These are phyloP conservation scores for Cryptococcus jaspeensis DNA, from an alignment of 1,284 basidiomycete genomes.

Conservation along the genomic window DNA sequence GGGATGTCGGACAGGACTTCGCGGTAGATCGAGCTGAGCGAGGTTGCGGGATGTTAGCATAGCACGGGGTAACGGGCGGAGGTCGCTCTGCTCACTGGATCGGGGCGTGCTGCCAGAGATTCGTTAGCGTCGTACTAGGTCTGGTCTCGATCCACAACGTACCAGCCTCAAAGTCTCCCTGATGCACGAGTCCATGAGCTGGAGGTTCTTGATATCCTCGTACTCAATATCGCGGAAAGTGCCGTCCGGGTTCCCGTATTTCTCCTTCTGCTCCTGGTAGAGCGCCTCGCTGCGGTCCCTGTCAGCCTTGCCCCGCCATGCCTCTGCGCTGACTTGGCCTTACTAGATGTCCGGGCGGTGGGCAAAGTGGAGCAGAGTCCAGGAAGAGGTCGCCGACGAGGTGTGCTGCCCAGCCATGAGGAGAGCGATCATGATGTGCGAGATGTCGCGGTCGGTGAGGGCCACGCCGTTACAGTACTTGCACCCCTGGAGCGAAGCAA, in stretches of 20 bases:
- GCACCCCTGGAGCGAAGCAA: slow-evolving; percentile 80
- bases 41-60: too few species aligned
- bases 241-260: slow-evolving; percentile 78
- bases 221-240: slow-evolving; percentile 77
- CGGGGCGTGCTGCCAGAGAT: slow-evolving; percentile 67
- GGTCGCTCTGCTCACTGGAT: slow-evolving; percentile 70
- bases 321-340: slow-evolving; percentile 50
- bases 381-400: slow-evolving; percentile 86
- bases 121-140: not conserved
- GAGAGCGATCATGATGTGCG: slow-evolving; percentile 94
- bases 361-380: slow-evolving; percentile 92
- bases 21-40: slow-evolving; percentile 60
- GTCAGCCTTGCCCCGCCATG: not conserved
- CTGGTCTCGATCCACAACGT: too few species aligned
- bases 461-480: slow-evolving; percentile 79
- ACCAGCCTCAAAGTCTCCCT: slow-evolving; percentile 82
- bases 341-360: slow-evolving; percentile 71
- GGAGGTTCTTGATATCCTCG: slow-evolving; percentile 80
- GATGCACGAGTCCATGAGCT: slow-evolving; percentile 83
- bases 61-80: too few species aligned
- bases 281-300: slow-evolving; percentile 61
- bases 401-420: slow-evolving; percentile 99
- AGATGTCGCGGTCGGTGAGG: slow-evolving; percentile 85
- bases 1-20: slow-evolving; percentile 81
- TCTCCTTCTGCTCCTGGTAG: slow-evolving; percentile 83